A percentile compares a stretch with the other conserved stretches of the same genome.
phyloP scores from a whole-genome alignment of 2,329 filamentous ascomycete species.

The Corniculantispora saksenae region DNA sequence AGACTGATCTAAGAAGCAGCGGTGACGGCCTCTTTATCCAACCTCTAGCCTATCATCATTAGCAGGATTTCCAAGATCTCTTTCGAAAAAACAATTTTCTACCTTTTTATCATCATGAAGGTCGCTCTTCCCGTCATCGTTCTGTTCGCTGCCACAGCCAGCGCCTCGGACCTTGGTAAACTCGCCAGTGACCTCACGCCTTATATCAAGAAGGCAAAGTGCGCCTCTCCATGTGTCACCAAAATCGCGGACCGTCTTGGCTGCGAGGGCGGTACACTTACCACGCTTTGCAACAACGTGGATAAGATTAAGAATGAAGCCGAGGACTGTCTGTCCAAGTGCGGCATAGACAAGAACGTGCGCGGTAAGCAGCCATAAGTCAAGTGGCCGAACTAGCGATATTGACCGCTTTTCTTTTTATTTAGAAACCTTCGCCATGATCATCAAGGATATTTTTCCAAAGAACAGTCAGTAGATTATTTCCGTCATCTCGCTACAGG shows the following conservation, averaged over 20 bases:
- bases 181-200: neutral
- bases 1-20: too few species aligned
- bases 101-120: neutral
- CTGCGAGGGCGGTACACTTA: neutral
- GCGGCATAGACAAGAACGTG: neutral
- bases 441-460: neutral
- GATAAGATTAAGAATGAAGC: neutral
- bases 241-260: neutral
- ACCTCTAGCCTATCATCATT: neutral
- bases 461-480: too few species aligned
- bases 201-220: neutral
- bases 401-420: neutral
- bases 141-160: neutral
- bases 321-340: neutral
- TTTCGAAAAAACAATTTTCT: neutral
- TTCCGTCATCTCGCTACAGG: too few species aligned
- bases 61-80: neutral
- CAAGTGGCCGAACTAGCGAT: neutral
- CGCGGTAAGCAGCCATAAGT: neutral
- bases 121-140: neutral
- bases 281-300: neutral
- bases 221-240: neutral
- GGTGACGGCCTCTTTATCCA: too few species aligned
- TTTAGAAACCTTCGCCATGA: neutral
- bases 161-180: neutral